A percentile compares a stretch with the other conserved stretches of the same genome.
Conservation (phyloP, 2,329 filamentous ascomycete species). For the Sordariomycetes sp. region DNA sequence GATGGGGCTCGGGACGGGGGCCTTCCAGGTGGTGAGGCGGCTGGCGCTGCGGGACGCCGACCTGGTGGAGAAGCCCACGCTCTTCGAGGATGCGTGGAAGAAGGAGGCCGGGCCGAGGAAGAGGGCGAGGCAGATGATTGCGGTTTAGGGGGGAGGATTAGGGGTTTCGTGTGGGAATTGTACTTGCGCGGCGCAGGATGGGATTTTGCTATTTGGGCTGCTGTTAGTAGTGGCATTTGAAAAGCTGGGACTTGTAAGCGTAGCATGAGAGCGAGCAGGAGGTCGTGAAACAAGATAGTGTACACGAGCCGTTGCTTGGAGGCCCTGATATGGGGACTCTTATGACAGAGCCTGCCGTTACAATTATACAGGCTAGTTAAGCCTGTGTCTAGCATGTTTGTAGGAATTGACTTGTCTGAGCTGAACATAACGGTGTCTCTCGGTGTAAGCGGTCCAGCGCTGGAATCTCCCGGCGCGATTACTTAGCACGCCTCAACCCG, state of each 20-base stretch:
- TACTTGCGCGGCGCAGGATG: neutral
- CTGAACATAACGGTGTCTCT: too few species aligned
- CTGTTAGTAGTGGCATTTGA: neutral
- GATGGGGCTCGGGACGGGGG: constrained; percentile 82
- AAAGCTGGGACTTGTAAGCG: neutral
- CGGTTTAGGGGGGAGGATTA: neutral
- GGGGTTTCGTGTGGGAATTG: neutral
- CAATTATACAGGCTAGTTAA: too few species aligned
- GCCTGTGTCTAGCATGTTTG: too few species aligned
- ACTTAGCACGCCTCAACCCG: neutral
- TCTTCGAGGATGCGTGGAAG: constrained; percentile 61
- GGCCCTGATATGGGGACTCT: too few species aligned
- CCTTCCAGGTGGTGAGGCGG: constrained; percentile 77
- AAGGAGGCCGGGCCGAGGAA: constrained; percentile 1
- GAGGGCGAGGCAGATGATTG: neutral
- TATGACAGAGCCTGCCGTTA: too few species aligned
- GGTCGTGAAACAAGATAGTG: too few species aligned
- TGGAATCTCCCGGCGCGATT: neutral
- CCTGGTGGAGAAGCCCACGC: constrained; percentile 46
- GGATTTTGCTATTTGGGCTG: neutral
- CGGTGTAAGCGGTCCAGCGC: too few species aligned
- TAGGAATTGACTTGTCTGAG: too few species aligned
- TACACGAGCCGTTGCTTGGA: too few species aligned
- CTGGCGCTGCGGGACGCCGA: constrained; percentile 55
- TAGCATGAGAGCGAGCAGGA: neutral